A percentile compares a stretch with the other conserved stretches of the same genome.
phyloP scores from a whole-genome alignment of 495 filamentous ascomycete genomes.

The Rusavskia elegans region DNA sequence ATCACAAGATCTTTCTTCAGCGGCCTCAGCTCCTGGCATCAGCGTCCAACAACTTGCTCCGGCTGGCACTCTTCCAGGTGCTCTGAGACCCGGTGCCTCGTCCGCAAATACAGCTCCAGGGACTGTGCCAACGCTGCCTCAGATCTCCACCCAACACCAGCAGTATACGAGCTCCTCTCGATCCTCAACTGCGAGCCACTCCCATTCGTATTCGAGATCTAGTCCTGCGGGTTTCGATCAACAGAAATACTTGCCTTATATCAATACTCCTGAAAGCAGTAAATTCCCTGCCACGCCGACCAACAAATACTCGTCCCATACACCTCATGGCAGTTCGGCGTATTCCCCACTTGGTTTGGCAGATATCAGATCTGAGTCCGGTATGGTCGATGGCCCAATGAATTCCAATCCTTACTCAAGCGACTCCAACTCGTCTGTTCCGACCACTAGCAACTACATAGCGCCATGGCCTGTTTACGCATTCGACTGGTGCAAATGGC shows the following conservation, averaged over 20 bases:
- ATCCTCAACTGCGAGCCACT: conserved; percentile 46
- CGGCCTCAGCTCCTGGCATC: conserved; percentile 40
- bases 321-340: conserved; percentile 52
- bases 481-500: conserved; percentile 99
- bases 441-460: conserved; percentile 73
- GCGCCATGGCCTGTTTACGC: conserved; percentile 93
- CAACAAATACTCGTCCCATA: conserved; percentile 48
- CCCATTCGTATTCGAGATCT: conserved; percentile 63
- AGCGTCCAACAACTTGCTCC: conserved; percentile 49
- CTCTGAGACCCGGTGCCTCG: conserved; percentile 54
- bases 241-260: conserved; percentile 54
- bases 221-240: conserved; percentile 64
- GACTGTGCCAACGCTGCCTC: conserved; percentile 53
- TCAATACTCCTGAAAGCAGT: conserved; percentile 44
- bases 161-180: conserved; percentile 53
- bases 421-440: conserved; percentile 32
- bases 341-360: conserved; percentile 82
- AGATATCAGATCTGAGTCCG: conserved; percentile 73
- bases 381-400: conserved; percentile 46
- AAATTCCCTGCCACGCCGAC: conserved; percentile 56
- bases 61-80: conserved; percentile 42
- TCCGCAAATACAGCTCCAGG: conserved; percentile 57
- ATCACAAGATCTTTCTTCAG: conserved; percentile 31
- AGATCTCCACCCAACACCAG: conserved; percentile 33
- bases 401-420: conserved; percentile 22